Evolutionary conservation across 139 green algal genomes (phyloP), one percentile per base, ranked within the genome.

Genomic region (Micractinium conductrix): DNA sequence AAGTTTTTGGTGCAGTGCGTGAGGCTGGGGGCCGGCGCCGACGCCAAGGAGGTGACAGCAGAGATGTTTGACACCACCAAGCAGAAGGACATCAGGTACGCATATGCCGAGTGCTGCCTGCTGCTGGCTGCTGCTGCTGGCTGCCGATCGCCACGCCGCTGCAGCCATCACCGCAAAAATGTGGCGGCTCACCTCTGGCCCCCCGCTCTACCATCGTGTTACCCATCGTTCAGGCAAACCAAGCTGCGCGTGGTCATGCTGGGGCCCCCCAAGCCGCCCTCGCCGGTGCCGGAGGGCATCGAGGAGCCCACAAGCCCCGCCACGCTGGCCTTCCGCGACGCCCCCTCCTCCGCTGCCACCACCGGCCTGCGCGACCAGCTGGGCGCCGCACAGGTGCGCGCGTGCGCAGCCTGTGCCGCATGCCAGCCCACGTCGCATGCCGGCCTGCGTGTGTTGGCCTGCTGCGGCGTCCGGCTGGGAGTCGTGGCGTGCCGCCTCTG

Each of bases 1-100:
- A 97, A 97, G 89, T 97, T 97, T 82, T 76, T 97, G 48, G 91
- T 97, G 35, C 94, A 96, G 89, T 90, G 70, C 38, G 85, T 91
- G 12, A 78, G 84, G 40, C 74, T 94, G 33, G 53, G 30, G 38
- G 16, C 16, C 26, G 45, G 28, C n/a, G n/a, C n/a, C 50, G 83
- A 87, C 22, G 74, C 86, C 9, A 83, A 69, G 45, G 87, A 90
- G 30, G 83, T 91, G n/a, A 85, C 79, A 0, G 30, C 90, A 24
- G 91, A 95, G 3, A 43, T 92, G 63, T 95, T 95, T 81, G 91
- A 92, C 62, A 53, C 73, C 33, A 63, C 67, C 62, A 91, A 89
- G n/a, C 65, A 45, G 30, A 53, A 60, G n/a, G 87, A 85, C 42
- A 82, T 94, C 62, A 83, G 55, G 81, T 63, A 37, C 38, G 48